Base-by-base conservation (phyloP, 371 early-diverging fungal species). In the Mucor sp. region DNA sequence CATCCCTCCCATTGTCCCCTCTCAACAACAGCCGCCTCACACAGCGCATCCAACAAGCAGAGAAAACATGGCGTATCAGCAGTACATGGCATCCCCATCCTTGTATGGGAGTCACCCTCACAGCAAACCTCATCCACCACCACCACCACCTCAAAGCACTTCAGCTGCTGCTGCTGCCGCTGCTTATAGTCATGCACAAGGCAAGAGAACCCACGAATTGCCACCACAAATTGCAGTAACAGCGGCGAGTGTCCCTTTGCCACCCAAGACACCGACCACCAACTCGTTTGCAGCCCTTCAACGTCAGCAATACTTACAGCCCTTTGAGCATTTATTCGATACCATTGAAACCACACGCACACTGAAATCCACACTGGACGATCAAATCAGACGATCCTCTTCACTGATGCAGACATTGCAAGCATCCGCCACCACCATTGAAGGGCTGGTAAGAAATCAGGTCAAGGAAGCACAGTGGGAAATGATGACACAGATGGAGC, bases 321-420 rank as follows among this genome's bases (percentile, higher is more conserved):
- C 87, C 0, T 84, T 88, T 65, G 84, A 87, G 30, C 83, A 84
- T 65, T 63, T 88, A 14, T 88, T 85, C 69, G 89, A 89, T 61
- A 85, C 86, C 1, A 83, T 88, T 39, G 88, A 87, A 63, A 85
- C 85, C 11, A 84, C 84, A 3, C 81, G 85, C 2, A 84, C 85
- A 2, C 76, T 94, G 19, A 87, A 89, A 58, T 56, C 75, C 6
- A 89, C 91, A 0, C 74, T 94, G 67, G 89, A 90, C 66, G 93
- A 92, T 59, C 93, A 93, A 73, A 88, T 94, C 47, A 84, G 94
- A 43, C 85, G 88, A 32, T 90, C 92, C 5, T 81, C 90, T 0
- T 84, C 91, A 4, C 69, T 94, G 19, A 85, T 94, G 58, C 91
- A 93, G 67, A 92, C 93, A 3, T 76, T 94, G 27, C 91, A 91